Conservation (phyloP, 768 basidiomycete species). For the Cyclocybe cylindracea region DNA sequence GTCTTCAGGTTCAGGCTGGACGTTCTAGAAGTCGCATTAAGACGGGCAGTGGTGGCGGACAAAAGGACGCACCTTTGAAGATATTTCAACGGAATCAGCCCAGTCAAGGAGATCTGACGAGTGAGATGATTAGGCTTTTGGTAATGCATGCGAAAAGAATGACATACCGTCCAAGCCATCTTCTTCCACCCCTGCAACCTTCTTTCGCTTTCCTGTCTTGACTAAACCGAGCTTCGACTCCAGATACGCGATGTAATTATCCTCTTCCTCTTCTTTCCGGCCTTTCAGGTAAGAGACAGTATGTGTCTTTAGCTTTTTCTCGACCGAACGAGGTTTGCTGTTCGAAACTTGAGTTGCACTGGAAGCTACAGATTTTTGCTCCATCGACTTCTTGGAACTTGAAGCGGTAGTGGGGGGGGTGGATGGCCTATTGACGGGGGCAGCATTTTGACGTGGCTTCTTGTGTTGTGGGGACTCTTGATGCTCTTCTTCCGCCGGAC, state of each 20-base stretch:
- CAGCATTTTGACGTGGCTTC: constrained; percentile 34
- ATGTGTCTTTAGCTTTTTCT: not conserved
- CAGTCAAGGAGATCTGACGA: constrained; percentile 56
- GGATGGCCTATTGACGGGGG: constrained; percentile 1
- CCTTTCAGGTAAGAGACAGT: not conserved
- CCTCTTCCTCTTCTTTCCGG: constrained; percentile 60
- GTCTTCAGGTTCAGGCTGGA: too few relatives aligned
- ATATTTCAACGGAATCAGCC: constrained; percentile 35
- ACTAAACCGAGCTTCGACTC: constrained; percentile 73
- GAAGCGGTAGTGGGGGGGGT: not conserved
- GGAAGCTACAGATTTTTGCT: not conserved
- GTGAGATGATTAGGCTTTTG: not conserved
- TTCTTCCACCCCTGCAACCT: constrained; percentile 52
- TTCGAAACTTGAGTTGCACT: not conserved
- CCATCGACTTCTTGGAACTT: too few relatives aligned
- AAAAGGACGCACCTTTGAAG: constrained; percentile 11
- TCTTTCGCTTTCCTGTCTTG: constrained; percentile 41
- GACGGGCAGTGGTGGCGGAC: too few relatives aligned
- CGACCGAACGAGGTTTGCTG: not conserved
- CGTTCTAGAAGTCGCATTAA: too few relatives aligned
- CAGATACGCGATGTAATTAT: constrained; percentile 81
- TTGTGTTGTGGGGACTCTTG: constrained; percentile 51
- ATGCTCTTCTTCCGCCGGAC: constrained; percentile 46
- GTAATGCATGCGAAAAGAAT: not conserved
- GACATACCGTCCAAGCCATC: constrained; percentile 85